Evolutionary conservation across 2,329 filamentous ascomycete genomes (phyloP).

Genomic region (Pseudocercospora crystallina): DNA sequence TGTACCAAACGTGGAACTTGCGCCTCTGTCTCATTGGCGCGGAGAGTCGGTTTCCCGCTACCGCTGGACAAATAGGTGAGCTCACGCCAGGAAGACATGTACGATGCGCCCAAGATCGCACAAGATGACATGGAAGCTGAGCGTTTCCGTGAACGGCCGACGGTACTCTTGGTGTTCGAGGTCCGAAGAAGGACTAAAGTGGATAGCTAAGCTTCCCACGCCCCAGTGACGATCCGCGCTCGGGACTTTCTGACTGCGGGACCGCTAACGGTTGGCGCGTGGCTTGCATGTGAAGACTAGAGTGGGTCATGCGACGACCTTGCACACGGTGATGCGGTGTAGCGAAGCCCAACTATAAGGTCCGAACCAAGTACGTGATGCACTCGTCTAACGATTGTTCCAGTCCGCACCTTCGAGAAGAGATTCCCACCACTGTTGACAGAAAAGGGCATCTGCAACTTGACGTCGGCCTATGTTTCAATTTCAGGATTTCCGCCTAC

Average conservation of each 20-base stretch:
- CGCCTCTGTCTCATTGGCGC: too few relatives aligned
- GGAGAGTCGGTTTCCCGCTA: too few relatives aligned
- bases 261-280: neutral
- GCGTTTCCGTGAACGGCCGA: slow-evolving; percentile 1
- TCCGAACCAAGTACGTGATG: too few relatives aligned
- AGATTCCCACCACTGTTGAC: neutral
- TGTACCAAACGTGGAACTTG: too few relatives aligned
- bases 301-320: neutral
- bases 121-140: neutral
- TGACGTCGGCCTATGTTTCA: too few relatives aligned
- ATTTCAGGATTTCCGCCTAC: too few relatives aligned
- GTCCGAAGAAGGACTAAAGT: neutral
- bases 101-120: neutral
- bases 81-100: neutral
- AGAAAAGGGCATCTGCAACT: too few relatives aligned
- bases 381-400: too few relatives aligned
- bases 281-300: slow-evolving; percentile 6
- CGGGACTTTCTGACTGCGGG: neutral
- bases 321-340: neutral
- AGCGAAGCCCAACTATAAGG: neutral
- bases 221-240: slow-evolving; percentile 2
- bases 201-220: slow-evolving; percentile 1
- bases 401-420: neutral
- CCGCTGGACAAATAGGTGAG: too few relatives aligned
- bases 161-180: neutral